phyloP scores from a whole-genome alignment of 2,329 filamentous ascomycete species.

The Fusarium abutilonis region DNA sequence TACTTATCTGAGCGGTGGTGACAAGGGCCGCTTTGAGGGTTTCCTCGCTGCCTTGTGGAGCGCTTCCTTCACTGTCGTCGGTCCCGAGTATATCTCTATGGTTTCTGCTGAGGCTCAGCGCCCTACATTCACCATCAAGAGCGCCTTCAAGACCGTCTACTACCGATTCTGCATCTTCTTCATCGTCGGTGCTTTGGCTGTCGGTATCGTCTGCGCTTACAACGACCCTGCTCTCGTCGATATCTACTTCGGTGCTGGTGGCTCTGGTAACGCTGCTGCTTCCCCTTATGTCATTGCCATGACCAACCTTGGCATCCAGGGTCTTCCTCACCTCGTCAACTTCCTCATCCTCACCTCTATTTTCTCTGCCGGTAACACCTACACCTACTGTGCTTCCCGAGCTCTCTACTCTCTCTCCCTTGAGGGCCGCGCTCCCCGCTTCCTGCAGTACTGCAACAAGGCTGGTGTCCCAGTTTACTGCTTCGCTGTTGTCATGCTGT shows the following conservation, averaged over 20 bases:
- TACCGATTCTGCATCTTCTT: constrained; percentile 54
- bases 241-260: constrained; percentile 54
- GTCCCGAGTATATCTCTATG: constrained; percentile 69
- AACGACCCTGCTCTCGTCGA: constrained; percentile 67
- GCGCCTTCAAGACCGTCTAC: constrained; percentile 61
- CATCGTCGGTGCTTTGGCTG: constrained; percentile 58
- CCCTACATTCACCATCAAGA: constrained; percentile 66
- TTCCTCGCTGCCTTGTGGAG: constrained; percentile 72
- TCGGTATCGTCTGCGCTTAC: constrained; percentile 66
- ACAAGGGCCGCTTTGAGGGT: constrained; percentile 71
- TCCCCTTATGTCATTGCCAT: constrained; percentile 56
- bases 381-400: constrained; percentile 60
- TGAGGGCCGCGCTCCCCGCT: constrained; percentile 57
- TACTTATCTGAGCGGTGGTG: constrained; percentile 66
- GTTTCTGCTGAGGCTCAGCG: constrained; percentile 73
- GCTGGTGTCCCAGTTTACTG: constrained; percentile 69
- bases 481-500: constrained; percentile 61
- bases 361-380: constrained; percentile 43
- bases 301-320: constrained; percentile 60
- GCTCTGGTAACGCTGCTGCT: constrained; percentile 58
- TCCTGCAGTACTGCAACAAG: constrained; percentile 67
- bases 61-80: constrained; percentile 67
- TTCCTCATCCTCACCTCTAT: constrained; percentile 57
- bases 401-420: constrained; percentile 61
- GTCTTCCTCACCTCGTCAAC: constrained; percentile 66